Base-by-base conservation (phyloP, 2,329 filamentous ascomycete genomes). In the Fusarium zealandicum region DNA sequence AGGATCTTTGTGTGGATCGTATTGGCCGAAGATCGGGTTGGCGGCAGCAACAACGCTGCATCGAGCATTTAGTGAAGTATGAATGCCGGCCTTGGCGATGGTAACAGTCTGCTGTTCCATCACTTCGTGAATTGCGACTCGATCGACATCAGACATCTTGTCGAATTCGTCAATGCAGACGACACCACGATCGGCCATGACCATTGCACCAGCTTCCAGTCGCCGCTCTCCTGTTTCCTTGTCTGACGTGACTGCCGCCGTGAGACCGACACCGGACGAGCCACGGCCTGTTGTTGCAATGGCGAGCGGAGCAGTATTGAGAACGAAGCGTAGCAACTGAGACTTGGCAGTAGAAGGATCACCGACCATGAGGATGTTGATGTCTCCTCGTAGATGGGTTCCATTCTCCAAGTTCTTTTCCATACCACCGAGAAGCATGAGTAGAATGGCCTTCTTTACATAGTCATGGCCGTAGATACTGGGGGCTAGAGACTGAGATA, bases 51-150 rank as follows among this genome's bases (percentile, higher is more conserved):
- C 85, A 57, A 99, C 95, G 75, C 92, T 96, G 78, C 95, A 99
- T 51, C 95, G 89, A 46, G 95, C 95, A 70, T 99, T 99, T 55
- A 99, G 81, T 3, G 93, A 96, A 0, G 95, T 99, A 75, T 99
- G 95, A 54, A 99, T 99, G 62, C 95, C 95, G 1, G 95, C 95
- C 78, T 99, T 99, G 45, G 95, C 95, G 69, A 99, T 99, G 12
- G 95, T 99, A 56, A 99, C 95, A 0, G 95, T 99, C 76, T 99
- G 95, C 78, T 99, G 95, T 77, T 99, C 95, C 95, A 99, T 99
- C 63, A 99, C 95, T 90, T 99, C 95, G 84, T 99, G 95, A 66
- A 99, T 99, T 39, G 95, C 95, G 4, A 99, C 95, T 72, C 95
- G 87, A 75, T 99, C 95, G 52, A 98, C 89, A 71, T 99, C 95